A percentile compares a stretch with the other conserved stretches of the same genome.
These are phyloP conservation scores for Umbelopsis sp. DNA, from an alignment of 192 early-diverging fungal species.

Conservation along the genomic window DNA sequence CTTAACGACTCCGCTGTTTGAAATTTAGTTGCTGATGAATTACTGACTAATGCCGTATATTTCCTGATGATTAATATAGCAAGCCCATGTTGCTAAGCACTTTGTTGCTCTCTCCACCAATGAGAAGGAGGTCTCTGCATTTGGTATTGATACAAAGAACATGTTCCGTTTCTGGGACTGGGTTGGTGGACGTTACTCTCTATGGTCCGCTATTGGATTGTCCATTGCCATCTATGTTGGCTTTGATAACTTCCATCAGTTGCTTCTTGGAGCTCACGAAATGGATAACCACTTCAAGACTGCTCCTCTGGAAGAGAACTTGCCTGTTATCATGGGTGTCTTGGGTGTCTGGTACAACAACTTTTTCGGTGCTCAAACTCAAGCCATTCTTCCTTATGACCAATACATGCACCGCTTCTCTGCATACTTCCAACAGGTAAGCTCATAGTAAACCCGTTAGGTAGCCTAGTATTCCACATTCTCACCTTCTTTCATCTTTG, in stretches of 20 bases:
- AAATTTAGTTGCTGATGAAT: not conserved
- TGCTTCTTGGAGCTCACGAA: slow-evolving; percentile 89
- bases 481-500: not conserved
- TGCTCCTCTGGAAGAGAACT: slow-evolving; percentile 89
- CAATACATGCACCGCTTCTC: slow-evolving; percentile 98
- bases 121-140: slow-evolving; percentile 81
- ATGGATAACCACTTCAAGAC: slow-evolving; percentile 97
- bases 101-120: slow-evolving; percentile 99
- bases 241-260: slow-evolving; percentile 90
- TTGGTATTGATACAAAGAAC: slow-evolving; percentile 94
- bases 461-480: not conserved
- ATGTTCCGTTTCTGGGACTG: slow-evolving; percentile 99
- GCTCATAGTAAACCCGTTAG: too few species aligned
- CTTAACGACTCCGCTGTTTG: not conserved
- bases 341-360: slow-evolving; percentile 99
- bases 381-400: slow-evolving; percentile 97
- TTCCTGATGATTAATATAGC: slow-evolving; percentile 21
- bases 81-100: slow-evolving; percentile 94
- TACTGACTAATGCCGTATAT: not conserved
- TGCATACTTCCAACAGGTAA: slow-evolving; percentile 96
- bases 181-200: slow-evolving; percentile 98
- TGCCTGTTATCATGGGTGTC: slow-evolving; percentile 88
- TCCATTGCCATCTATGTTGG: slow-evolving; percentile 96
- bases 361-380: slow-evolving; percentile 93
- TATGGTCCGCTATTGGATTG: slow-evolving; percentile 99